A percentile compares a stretch with the other conserved stretches of the same genome.
Conservation (phyloP, 305 asterid species). For the Rubia peregrina region DNA sequence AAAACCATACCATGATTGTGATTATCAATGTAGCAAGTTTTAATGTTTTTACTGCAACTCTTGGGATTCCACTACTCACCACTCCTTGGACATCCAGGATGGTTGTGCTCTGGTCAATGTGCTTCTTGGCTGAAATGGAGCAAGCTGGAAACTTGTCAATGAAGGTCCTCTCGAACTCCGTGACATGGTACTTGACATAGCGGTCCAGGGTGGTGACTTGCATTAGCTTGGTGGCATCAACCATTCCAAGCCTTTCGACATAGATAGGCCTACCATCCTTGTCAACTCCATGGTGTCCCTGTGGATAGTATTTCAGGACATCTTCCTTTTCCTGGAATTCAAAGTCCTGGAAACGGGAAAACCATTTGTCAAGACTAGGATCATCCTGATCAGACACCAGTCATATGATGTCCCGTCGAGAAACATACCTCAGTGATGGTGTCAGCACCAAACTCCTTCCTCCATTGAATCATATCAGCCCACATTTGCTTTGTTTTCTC, state of each 20-base stretch:
- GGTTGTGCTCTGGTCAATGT: slow-evolving; percentile 93
- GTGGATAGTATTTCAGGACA: slow-evolving; percentile 87
- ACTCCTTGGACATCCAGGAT: slow-evolving; percentile 98
- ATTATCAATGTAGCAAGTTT: background rate
- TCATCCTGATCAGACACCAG: background rate
- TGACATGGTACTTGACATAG: slow-evolving; percentile 73
- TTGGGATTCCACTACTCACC: slow-evolving; percentile 34
- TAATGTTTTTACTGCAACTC: background rate
- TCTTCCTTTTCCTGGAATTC: slow-evolving; percentile 82
- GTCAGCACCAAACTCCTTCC: slow-evolving; percentile 83
- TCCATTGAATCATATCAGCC: slow-evolving; percentile 93
- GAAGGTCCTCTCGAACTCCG: slow-evolving; percentile 91
- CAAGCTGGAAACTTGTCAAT: slow-evolving; percentile 86
- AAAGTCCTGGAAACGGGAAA: slow-evolving; percentile 41
- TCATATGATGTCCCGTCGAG: background rate
- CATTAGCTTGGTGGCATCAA: slow-evolving; percentile 83
- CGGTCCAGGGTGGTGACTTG: slow-evolving; percentile 87
- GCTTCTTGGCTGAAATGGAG: slow-evolving; percentile 73
- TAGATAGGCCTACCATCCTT: slow-evolving; percentile 88
- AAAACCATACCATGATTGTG: slow-evolving; percentile 13
- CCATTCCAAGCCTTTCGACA: slow-evolving; percentile 77
- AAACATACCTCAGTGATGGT: slow-evolving; percentile 55
- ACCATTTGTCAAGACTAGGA: background rate
- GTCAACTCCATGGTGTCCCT: slow-evolving; percentile 94
- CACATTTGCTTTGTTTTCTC: slow-evolving; percentile 96